Base-by-base conservation (phyloP, 2,329 filamentous ascomycete genomes). In the Xylariaceae sp. region DNA sequence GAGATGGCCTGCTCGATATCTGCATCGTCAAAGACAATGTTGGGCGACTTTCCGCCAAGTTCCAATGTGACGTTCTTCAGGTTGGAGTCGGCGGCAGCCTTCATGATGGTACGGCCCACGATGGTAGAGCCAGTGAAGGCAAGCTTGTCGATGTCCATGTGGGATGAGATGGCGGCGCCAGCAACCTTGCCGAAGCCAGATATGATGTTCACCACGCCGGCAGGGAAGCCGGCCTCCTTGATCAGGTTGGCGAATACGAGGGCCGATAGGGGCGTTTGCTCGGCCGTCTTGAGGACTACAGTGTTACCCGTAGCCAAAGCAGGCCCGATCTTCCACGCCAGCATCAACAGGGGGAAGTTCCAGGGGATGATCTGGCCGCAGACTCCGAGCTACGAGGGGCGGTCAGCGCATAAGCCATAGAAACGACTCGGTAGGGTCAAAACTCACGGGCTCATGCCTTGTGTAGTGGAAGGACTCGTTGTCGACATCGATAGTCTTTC, bases 301-400 rank as follows among this genome's bases (percentile, higher is more conserved):
- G 72, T 77, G 75, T 87, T 87, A 57, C 84, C 83, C 26, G 78
- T 78, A 51, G 81, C 80, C 55, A 88, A 69, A 31, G 83, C 83
- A 34, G 83, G 83, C 43, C 75, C 81, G 46, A 87, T 81, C 77
- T 94, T 94, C 87, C 87, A 94, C 37, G 76, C 74, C 60, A 74
- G 74, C 84, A 89, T 89, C 59, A 85, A 76, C 31, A 90, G 69
- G 6, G 85, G 85, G 69, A 88, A 90, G 71, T 90, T 90, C 85
- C 85, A 89, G 47, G 86, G 86, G 55, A 92, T 90, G 59, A 90
- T 89, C 64, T 92, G 86, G 57, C 82, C 88, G 63, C 86, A 88
- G 15, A 59, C 56, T 31, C 56, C 56, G 18, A 59, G 42, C 55
- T 59, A 9, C 17, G 33, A n/a, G 23, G 38, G 33, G 36, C 33